Base-by-base conservation (phyloP, 2,329 filamentous ascomycete genomes). In the Exophiala oligosperma region DNA sequence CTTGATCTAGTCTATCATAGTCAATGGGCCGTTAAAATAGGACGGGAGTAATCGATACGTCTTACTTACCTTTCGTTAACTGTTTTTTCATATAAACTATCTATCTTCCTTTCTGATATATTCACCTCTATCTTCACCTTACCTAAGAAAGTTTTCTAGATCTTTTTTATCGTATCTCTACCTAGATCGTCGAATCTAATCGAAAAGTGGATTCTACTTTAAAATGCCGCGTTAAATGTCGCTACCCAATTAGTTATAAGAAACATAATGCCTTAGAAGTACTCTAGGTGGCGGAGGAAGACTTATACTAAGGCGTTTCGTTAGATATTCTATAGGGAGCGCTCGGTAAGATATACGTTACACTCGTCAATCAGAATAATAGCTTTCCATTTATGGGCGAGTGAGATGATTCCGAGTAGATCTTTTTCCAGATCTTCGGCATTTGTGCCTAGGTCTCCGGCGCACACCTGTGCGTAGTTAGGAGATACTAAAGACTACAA, bases 201-300 rank as follows among this genome's bases (percentile, higher is more conserved):
- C 1, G 50, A 14, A 11, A 61, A 29, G 41, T 59, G 59, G 14
- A 61, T 61, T 2, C 59, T 49, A 11, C 17, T 32, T 6, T 50
- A 26, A 43, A 61, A 43, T 8, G 77, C 77, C 2, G 69, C 63
- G 52, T 80, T 77, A 56, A 79, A 75, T 4, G 72, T 74, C 5
- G 69, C 64, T 17, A 76, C 73, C 4, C 76, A 73, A 62, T 80
- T 80, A 5, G 74, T 76, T 3, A 75, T 77, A 9, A 77, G 66
- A 59, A 80, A 77, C 43, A 79, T 67, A 47, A 78, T 76, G 5
- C 76, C 76, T 60, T 75, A 64, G 60, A 70, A 70, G 57, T 69
- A 71, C 56, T 71, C 67, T 9, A 76, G 64, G n/a, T 70, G 65
- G 14, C 69, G 68, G 12, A 74, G 60, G n/a, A 76, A 74, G 21